Base-by-base conservation (phyloP, 2,329 filamentous ascomycete genomes). In the Ilyonectria mors-panacis region DNA sequence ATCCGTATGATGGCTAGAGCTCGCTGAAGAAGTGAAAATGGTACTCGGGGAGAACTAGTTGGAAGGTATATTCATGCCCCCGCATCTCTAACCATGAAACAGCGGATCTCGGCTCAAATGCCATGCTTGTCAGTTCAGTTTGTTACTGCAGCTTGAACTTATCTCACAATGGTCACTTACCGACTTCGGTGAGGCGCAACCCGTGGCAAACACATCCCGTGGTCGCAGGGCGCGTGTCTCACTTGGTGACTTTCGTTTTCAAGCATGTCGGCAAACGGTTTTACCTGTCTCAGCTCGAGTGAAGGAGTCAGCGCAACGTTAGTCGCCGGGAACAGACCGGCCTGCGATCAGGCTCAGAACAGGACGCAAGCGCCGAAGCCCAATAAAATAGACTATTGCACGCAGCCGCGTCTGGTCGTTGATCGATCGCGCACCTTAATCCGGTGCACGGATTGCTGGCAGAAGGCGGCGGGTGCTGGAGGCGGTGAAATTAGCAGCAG, bases 401-500 rank as follows among this genome's bases (percentile, higher is more conserved):
- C 6, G 8, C 39, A 42, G 17, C 39, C 17, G 39, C 15, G 15
- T 42, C 39, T 42, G 17, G 17, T 26, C 7, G 12, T 17, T 30
- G 23, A 19, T n/a, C 30, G n/a, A 53, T 37, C 19, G 30, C 30
- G 33, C 30, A 53, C 15, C n/a, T 53, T 4, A 19, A 53, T 37
- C 50, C 19, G 50, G 50, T 30, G 50, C 50, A 53, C 12, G 28
- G 50, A 19, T 53, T 42, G 44, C 9, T 45, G 44, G 7, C 44
- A 23, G 3, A 21, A 8, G 44, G 19, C 44, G 19, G 35, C 35
- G n/a, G n/a, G 44, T 13, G 44, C 19, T 45, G 44, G 19, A 23
- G 10, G 19, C 44, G 45, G 67, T 65, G 60, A 63, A 70, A 71
- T 33, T 47, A 62, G 30, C 12, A 13, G 30, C 17, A 28, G 17